Base-by-base conservation (phyloP, 2,329 filamentous ascomycete genomes). In the Penicillium sp. region DNA sequence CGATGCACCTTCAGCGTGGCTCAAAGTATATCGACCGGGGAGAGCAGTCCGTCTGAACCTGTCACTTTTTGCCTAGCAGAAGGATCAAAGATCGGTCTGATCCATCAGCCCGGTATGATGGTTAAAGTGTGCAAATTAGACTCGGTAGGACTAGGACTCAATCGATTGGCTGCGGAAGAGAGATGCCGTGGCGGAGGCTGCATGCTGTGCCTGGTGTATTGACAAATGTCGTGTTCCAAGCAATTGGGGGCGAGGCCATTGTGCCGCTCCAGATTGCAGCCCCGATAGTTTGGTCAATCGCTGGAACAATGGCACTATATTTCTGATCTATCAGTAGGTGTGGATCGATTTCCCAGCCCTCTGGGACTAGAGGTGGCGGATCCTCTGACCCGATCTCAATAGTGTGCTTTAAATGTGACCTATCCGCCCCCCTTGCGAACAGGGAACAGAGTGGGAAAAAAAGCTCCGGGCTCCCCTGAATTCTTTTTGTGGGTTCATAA, bases 291-390 rank as follows among this genome's bases (percentile, higher is more conserved):
- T 34, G 40, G 49, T 58, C 36, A 52, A 56, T 56, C 46, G 24
- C 53, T 29, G 56, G 57, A 62, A 54, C 52, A 55, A 38, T 39
- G 21, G 22, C 49, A 59, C 61, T 63, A 60, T 61, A 38, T 50
- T 61, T 61, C 18, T 61, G 61, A 64, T 58, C 44, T 32, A 61
- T 65, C 52, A 50, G 39, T 32, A 18, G 18, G 11, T 43, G 38
- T 45, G 34, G n/a, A 39, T 38, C 38, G 38, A 21, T 40, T 40
- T 36, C 10, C 56, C 44, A 47, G 21, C 16, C 14, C 11, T 21
- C 44, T 32, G 40, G 38, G 16, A 21, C 18, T 43, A 5, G 38
- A 52, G 38, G 40, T 50, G 36, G 52, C 40, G 31, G 52, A 52
- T 56, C 50, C 39, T 49, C 45, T 31, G 18, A 47, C 36, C 31